Percentiles rank a stretch among this genome's conserved stretches.
Conservation (phyloP, 371 early-diverging fungal genomes). For the Mortierella sp. region DNA sequence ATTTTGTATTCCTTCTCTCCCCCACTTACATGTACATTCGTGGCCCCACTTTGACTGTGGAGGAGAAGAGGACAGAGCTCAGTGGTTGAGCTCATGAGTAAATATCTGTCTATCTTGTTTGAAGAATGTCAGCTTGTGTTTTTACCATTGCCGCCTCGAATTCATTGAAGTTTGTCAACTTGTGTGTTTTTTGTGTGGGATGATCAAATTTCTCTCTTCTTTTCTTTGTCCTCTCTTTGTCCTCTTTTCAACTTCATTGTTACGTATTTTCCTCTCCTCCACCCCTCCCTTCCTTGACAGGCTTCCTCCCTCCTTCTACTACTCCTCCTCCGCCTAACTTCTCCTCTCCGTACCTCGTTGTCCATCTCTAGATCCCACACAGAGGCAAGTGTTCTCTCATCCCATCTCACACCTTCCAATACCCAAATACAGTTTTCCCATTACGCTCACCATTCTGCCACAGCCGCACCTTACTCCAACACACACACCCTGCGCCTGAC, state of each 20-base stretch:
- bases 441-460: background rate
- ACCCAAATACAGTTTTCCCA: background rate
- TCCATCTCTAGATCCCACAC: conserved; percentile 16
- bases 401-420: background rate
- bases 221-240: conserved; percentile 5
- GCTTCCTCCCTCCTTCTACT: conserved; percentile 8
- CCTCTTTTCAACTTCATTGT: background rate
- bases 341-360: conserved; percentile 5
- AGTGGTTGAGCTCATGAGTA: background rate
- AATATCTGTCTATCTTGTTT: too few relatives aligned
- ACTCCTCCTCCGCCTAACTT: background rate
- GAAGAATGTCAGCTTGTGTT: background rate
- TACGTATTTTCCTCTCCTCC: conserved; percentile 3
- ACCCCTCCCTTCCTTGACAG: conserved; percentile 46
- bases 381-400: conserved; percentile 20
- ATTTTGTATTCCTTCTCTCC: background rate
- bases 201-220: background rate
- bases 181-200: background rate
- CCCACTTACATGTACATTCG: background rate
- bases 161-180: background rate
- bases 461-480: too few relatives aligned
- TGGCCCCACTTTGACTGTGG: background rate
- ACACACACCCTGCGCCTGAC: too few relatives aligned
- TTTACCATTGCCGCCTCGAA: background rate
- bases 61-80: background rate